A percentile compares a stretch with the other conserved stretches of the same genome.
Evolutionary conservation across 257 asterid species (phyloP).

Genomic region (Plantago major): DNA sequence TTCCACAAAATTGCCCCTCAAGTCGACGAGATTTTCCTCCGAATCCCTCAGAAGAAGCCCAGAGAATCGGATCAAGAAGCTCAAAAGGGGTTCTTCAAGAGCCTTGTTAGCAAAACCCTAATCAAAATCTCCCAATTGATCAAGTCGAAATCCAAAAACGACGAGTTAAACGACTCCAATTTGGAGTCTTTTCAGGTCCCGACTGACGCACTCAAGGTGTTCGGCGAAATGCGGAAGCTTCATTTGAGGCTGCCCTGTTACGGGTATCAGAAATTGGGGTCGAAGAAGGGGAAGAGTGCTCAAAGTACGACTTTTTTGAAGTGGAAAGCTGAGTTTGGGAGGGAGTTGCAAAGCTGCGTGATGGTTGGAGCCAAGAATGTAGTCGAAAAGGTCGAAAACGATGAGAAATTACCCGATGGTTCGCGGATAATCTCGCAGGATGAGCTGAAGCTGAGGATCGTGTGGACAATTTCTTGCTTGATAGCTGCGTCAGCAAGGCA

Average conservation of each 20-base stretch:
- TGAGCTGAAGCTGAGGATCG: slow-evolving; percentile 53
- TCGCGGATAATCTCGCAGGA: slow-evolving; percentile 34
- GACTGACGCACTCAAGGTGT: slow-evolving; percentile 31
- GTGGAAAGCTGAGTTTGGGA: slow-evolving; percentile 77
- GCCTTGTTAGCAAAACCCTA: slow-evolving; percentile 22
- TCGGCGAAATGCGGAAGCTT: slow-evolving; percentile 36
- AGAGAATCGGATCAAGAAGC: slow-evolving; percentile 17
- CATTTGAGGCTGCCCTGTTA: slow-evolving; percentile 43
- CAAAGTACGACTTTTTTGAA: slow-evolving; percentile 31
- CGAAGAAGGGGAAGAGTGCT: slow-evolving; percentile 10
- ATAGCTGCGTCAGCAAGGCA: slow-evolving; percentile 71
- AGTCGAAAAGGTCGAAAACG: slow-evolving; percentile 8
- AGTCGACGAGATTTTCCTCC: slow-evolving; percentile 35
- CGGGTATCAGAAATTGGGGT: slow-evolving; percentile 12
- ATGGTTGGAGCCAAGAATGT: slow-evolving; percentile 51
- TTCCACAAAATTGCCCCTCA: slow-evolving; percentile 42
- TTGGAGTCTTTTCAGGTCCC: slow-evolving; percentile 31
- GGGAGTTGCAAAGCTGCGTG: slow-evolving; percentile 57
- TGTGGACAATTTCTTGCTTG: slow-evolving; percentile 66
- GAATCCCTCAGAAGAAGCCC: slow-evolving; percentile 28
- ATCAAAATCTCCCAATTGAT: slow-evolving; percentile 35
- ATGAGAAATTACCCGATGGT: not conserved
- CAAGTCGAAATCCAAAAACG: slow-evolving; percentile 29
- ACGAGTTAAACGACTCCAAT: slow-evolving; percentile 27
- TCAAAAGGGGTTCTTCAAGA: slow-evolving; percentile 23